phyloP scores from a whole-genome alignment of 1,139 yeast genomes.

The Protomyces arabidopsidicola region DNA sequence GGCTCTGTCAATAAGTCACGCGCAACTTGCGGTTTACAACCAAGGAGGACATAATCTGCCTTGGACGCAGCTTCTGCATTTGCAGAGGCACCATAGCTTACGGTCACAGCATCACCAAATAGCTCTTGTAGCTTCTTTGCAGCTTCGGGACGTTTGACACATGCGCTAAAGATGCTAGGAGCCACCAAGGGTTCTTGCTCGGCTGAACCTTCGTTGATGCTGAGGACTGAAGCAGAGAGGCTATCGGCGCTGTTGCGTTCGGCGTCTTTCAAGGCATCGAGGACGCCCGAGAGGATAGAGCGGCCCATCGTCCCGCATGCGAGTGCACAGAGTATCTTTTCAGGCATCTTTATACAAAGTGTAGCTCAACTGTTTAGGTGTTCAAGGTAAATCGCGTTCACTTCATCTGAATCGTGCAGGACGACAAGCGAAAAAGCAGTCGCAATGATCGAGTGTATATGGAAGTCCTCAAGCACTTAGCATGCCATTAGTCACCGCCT shows the following conservation, averaged over 20 bases:
- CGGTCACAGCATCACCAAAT: conserved; percentile 51
- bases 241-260: conserved; percentile 30
- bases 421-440: not conserved
- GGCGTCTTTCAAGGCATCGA: conserved; percentile 43
- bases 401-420: too few relatives aligned
- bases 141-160: conserved; percentile 60
- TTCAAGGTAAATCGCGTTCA: not conserved
- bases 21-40: conserved; percentile 48
- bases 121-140: conserved; percentile 46
- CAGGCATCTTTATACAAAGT: not conserved
- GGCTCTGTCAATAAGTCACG: conserved; percentile 48
- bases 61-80: conserved; percentile 41
- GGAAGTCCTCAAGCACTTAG: too few relatives aligned
- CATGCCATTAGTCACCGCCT: not conserved
- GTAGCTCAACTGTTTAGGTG: not conserved
- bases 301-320: conserved; percentile 98
- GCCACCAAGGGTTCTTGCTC: conserved; percentile 44
- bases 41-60: conserved; percentile 71
- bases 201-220: conserved; percentile 2
- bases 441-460: not conserved
- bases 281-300: conserved; percentile 83
- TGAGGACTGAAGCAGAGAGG: not conserved
- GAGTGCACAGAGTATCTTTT: conserved; percentile 62
- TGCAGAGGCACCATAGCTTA: conserved; percentile 38
- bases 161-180: conserved; percentile 69